Conservation (phyloP, 1,284 basidiomycete species). For the Acaromyces ingoldii region DNA sequence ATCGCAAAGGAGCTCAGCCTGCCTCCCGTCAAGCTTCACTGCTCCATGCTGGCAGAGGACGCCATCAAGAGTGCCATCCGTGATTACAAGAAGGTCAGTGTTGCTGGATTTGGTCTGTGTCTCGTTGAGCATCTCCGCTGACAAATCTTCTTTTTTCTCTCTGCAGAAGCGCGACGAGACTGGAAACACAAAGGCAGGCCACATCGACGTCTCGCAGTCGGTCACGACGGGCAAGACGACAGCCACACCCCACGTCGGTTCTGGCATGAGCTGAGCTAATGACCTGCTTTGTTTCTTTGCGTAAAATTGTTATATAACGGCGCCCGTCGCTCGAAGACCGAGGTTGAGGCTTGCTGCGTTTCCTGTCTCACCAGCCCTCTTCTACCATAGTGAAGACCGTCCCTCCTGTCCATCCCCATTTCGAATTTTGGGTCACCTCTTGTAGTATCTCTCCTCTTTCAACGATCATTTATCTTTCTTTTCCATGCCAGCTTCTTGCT, state of each 20-base stretch:
- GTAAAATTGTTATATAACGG: no score
- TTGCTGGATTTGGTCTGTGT: neutral
- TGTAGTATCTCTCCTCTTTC: no score
- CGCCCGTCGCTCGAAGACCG: no score
- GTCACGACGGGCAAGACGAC: conserved; percentile 64
- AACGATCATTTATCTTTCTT: no score
- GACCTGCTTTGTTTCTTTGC: no score
- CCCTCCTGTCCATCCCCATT: no score
- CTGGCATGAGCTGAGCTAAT: neutral
- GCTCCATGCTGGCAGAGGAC: conserved; percentile 89
- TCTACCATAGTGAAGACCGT: no score
- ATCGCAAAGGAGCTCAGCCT: conserved; percentile 83
- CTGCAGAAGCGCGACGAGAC: conserved; percentile 20
- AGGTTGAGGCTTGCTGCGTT: no score
- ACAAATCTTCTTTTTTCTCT: neutral
- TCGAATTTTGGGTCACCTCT: no score
- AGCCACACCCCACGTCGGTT: conserved; percentile 62
- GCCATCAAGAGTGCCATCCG: conserved; percentile 65
- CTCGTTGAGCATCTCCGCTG: neutral
- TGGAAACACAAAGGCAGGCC: conserved; percentile 55
- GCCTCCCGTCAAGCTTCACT: conserved; percentile 82
- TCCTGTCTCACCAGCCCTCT: no score
- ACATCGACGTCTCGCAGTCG: conserved; percentile 72
- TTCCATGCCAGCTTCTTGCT: no score
- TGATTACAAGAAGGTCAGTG: conserved; percentile 41